Evolutionary conservation across 1,284 basidiomycete genomes (phyloP), one percentile per base, ranked within the genome.

Genomic region (Neonothopanus nambi): DNA sequence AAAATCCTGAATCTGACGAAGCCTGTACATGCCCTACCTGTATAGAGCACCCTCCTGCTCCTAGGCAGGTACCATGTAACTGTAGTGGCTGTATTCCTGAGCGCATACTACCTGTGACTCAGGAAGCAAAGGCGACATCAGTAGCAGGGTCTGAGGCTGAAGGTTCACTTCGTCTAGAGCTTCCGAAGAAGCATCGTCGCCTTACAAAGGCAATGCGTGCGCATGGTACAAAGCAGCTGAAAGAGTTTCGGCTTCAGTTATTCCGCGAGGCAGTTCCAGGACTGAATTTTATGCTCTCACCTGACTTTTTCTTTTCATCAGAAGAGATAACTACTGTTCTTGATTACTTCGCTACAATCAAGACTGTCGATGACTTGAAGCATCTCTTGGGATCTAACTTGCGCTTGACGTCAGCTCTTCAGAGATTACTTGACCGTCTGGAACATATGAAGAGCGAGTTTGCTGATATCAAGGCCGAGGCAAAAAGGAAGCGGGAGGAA

Each of bases 1-100:
- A 56, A 24, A 66, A 65, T 41, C 51, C 48, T 11, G n/a, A 18
- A 2, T 18, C 18, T 18, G 63, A 66, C n/a, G 11, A 28, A 15
- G 52, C 52, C 3, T 66, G 65, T 38, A 5, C 15, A 8, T 62
- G 62, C 49, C 3, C 41, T 1, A 54, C 43, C 3, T 63, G 60
- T 48, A 23, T 3, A 2, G 46, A 52, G 23, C 36, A 15, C 17
- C 53, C 56, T 13, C 46, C 45, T 23, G 7, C 44, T 11, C 13
- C 41, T 13, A 15, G 3, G 5, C 43, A 18, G 3, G 20, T 11
- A n/a, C 39, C 23, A 9, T 61, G 60, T 23, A 53, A 49, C 18
- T 59, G 58, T 23, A 59, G 58, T 52, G 58, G 55, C 12, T 52
- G 51, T 20, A 11, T 18, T 18, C 30, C 41, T 9, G 41, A 51